These are phyloP conservation scores for Suillus discolor DNA, from an alignment of 768 basidiomycete genomes.

Conservation along the genomic window DNA sequence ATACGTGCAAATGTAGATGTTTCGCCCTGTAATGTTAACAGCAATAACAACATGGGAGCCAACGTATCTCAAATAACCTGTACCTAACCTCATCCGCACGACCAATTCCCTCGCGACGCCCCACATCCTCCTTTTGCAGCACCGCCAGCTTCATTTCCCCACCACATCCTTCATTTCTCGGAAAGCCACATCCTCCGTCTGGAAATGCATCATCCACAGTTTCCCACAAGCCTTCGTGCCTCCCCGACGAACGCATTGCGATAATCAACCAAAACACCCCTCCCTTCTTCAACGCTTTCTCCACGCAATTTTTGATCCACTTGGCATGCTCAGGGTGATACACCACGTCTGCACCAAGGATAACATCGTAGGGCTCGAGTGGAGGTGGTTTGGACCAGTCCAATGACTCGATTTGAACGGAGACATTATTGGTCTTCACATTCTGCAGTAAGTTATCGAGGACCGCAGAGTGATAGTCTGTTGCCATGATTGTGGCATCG, in stretches of 20 bases:
- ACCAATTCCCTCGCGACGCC: constrained; percentile 56
- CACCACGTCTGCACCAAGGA: constrained; percentile 80
- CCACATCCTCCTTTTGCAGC: constrained; percentile 48
- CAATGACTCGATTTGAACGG: constrained; percentile 50
- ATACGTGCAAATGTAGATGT: background rate
- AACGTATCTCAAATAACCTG: constrained; percentile 71
- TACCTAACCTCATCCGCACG: constrained; percentile 74
- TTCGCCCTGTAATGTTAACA: background rate
- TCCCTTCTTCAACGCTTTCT: constrained; percentile 42
- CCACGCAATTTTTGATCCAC: constrained; percentile 69
- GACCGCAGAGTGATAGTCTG: constrained; percentile 80
- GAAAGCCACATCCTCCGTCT: background rate
- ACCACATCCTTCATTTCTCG: constrained; percentile 7
- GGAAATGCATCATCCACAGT: constrained; percentile 63
- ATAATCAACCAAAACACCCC: constrained; percentile 77
- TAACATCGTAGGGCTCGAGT: constrained; percentile 58
- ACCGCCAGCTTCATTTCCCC: constrained; percentile 43
- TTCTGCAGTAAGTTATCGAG: constrained; percentile 68
- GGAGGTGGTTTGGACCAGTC: constrained; percentile 66
- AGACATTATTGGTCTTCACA: constrained; percentile 52
- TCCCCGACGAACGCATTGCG: constrained; percentile 63
- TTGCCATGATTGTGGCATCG: constrained; percentile 53
- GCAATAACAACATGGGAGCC: constrained; percentile 36
- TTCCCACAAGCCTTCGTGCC: constrained; percentile 58
- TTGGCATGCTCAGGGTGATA: constrained; percentile 71